Evolutionary conservation across 2,329 filamentous ascomycete genomes (phyloP).

Genomic region (Paramyrothecium sp.): DNA sequence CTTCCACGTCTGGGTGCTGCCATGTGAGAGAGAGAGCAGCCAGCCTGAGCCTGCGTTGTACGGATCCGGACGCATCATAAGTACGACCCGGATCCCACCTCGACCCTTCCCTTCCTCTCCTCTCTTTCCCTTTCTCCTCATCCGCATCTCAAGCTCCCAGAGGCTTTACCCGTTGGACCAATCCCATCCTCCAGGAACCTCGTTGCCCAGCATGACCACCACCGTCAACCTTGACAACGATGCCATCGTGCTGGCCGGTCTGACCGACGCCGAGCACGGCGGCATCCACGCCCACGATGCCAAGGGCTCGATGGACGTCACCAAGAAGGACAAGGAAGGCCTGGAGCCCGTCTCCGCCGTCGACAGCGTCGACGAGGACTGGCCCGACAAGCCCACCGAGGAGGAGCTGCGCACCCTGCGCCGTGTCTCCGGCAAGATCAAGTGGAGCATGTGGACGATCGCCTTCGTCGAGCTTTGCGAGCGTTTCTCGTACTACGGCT

Average conservation of each 20-base stretch:
- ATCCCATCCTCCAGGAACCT: background rate
- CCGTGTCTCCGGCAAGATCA: slow-evolving; percentile 63
- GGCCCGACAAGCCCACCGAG: slow-evolving; percentile 50
- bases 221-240: slow-evolving; percentile 33
- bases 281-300: slow-evolving; percentile 20
- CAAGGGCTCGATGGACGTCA: slow-evolving; percentile 25
- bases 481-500: slow-evolving; percentile 76
- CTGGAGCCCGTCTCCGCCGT: slow-evolving; percentile 18
- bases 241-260: slow-evolving; percentile 30
- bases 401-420: slow-evolving; percentile 62
- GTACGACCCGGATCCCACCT: background rate
- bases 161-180: background rate
- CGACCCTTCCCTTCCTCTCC: background rate
- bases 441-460: slow-evolving; percentile 66
- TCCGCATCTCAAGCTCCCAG: background rate
- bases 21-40: background rate
- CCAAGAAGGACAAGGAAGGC: slow-evolving; percentile 15
- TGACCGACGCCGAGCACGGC: slow-evolving; percentile 26
- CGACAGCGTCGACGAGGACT: slow-evolving; percentile 22
- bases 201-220: slow-evolving; percentile 28
- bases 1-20: background rate
- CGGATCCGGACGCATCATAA: background rate
- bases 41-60: background rate
- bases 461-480: slow-evolving; percentile 74
- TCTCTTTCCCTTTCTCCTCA: background rate